Evolutionary conservation across 176 grass and related monocot species (phyloP), one percentile per base, ranked within the genome.

Genomic region (Carex kokanica): DNA sequence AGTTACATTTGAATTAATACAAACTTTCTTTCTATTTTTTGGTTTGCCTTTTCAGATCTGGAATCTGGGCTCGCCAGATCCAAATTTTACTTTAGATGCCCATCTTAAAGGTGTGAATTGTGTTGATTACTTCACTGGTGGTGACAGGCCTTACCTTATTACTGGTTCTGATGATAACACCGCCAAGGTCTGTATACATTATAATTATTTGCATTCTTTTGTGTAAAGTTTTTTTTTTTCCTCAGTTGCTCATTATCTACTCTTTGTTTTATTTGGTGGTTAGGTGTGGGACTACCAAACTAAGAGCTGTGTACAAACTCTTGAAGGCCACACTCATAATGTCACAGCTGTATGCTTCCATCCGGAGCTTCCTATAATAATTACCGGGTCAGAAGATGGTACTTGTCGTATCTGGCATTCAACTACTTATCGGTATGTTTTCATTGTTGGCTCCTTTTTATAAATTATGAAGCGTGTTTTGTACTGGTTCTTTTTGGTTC

Each of bases 281-380:
- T 85, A 84, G 96, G 93, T 95, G 58, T 98, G 96, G 96, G 96
- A 98, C 78, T 98, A 98, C 74, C 96, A 98, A 95, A 95, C 96
- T 53, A 98, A 94, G 83, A 94, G 92, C 60, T 98, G 96, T 81
- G 96, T 98, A 79, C 93, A 98, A 88, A 98, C 96, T 29, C 96
- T 98, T 80, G 96, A 98, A 90, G 93, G 96, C 10, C 96, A 98
- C 86, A 98, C 93, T 16, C 96, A 98, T 54, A 98, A 98, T 74
- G 88, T 98, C 88, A 95, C 96, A 82, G 96, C 96, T 84, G 96
- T 95, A 51, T 95, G 93, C 87, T 98, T 98, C 74, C 96, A 98
- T 85, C 96, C 96, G 8, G 96, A 98, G 80, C 96, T 98, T 86
- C 96, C 96, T 73, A 98, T 98, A 75, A 98, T 98, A 78, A 85